Percentiles rank a stretch among this genome's conserved stretches.
phyloP scores from a whole-genome alignment of 257 asterid genomes.

The Petunia secreta region DNA sequence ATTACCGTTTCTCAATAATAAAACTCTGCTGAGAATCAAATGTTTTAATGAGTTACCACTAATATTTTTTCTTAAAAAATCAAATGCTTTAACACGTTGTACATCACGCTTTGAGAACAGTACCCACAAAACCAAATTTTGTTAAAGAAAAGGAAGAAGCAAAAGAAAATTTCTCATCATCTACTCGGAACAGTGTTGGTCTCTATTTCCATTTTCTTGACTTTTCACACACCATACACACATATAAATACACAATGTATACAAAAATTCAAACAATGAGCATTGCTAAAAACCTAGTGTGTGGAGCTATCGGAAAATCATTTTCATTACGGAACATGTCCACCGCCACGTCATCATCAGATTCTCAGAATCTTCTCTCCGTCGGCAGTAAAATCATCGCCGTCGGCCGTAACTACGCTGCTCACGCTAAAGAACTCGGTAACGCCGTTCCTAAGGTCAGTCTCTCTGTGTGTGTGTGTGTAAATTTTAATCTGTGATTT shows the following conservation, averaged over 20 bases:
- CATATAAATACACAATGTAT: background rate
- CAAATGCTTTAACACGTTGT: background rate
- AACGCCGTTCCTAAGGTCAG: conserved; percentile 85
- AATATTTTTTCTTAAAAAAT: no score
- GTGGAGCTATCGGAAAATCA: conserved; percentile 9
- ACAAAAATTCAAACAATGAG: conserved; percentile 21
- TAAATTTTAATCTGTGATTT: background rate
- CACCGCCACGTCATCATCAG: conserved; percentile 54
- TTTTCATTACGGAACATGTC: conserved; percentile 51
- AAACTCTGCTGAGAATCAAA: no score
- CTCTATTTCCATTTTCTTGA: background rate
- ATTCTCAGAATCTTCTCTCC: conserved; percentile 59
- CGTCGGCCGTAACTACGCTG: conserved; percentile 98
- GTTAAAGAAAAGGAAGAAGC: background rate
- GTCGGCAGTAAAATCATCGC: conserved; percentile 85
- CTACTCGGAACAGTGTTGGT: background rate
- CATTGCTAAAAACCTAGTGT: conserved; percentile 1
- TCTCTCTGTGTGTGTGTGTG: background rate
- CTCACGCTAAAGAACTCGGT: conserved; percentile 95
- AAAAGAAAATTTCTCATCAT: conserved; percentile 8
- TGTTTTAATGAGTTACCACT: no score
- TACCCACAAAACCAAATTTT: conserved; percentile 7
- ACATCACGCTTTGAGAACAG: background rate
- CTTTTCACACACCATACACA: background rate
- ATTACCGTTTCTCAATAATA: no score